Evolutionary conservation across 352 stramenopile species (phyloP).

Genomic region (Globisporangium solare): DNA sequence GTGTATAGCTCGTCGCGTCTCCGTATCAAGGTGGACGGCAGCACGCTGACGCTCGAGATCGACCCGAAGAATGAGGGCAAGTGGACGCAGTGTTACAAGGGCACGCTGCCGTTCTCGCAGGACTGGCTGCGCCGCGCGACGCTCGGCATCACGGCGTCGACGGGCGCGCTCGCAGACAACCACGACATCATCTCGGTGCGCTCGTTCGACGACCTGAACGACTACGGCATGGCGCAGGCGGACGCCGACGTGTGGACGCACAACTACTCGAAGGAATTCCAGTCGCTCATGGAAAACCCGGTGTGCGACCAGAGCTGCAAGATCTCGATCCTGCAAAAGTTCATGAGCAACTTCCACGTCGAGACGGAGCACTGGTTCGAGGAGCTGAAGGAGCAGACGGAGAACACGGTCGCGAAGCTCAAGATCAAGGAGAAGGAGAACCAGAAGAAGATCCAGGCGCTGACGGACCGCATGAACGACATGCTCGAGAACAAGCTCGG

Average conservation of each 20-base stretch:
- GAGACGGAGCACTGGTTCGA: slow-evolving; percentile 85
- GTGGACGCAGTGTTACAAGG: slow-evolving; percentile 68
- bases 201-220: slow-evolving; percentile 56
- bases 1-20: slow-evolving; percentile 68
- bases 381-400: slow-evolving; percentile 70
- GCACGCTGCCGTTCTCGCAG: slow-evolving; percentile 49
- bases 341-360: slow-evolving; percentile 75
- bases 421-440: slow-evolving; percentile 69
- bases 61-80: slow-evolving; percentile 46
- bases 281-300: slow-evolving; percentile 45
- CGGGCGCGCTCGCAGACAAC: slow-evolving; percentile 75
- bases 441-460: slow-evolving; percentile 59
- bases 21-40: slow-evolving; percentile 57
- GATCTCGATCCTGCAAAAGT: slow-evolving; percentile 77
- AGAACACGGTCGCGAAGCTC: slow-evolving; percentile 72
- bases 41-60: slow-evolving; percentile 50
- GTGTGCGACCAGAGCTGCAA: slow-evolving; percentile 79
- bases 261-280: slow-evolving; percentile 85
- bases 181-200: slow-evolving; percentile 73
- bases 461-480: slow-evolving; percentile 65
- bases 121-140: slow-evolving; percentile 65
- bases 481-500: slow-evolving; percentile 76
- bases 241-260: slow-evolving; percentile 75
- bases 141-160: slow-evolving; percentile 73
- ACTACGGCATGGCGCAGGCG: slow-evolving; percentile 42